A percentile compares a stretch with the other conserved stretches of the same genome.
Evolutionary conservation across 2,329 filamentous ascomycete genomes (phyloP).

Genomic region (Pseudogymnoascus sp.): DNA sequence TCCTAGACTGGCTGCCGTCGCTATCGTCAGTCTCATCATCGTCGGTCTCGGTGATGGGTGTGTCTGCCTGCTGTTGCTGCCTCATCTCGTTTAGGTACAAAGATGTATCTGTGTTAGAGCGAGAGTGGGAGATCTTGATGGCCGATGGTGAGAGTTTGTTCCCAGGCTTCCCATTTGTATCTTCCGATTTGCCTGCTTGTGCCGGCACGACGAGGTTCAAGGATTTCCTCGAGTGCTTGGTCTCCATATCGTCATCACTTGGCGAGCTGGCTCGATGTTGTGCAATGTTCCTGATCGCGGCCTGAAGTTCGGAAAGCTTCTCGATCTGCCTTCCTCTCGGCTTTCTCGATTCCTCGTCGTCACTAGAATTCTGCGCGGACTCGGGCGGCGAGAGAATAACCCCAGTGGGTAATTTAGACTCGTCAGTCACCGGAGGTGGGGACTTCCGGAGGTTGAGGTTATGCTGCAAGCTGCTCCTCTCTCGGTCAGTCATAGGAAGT

Average conservation of each 20-base stretch:
- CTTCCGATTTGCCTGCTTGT: constrained; percentile 27
- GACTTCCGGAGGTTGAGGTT: constrained; percentile 68
- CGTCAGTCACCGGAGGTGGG: constrained; percentile 70
- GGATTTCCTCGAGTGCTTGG: constrained; percentile 20
- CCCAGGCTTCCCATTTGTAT: constrained; percentile 14
- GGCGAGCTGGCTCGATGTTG: constrained; percentile 54
- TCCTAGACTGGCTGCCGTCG: constrained; percentile 52
- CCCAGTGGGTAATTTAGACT: constrained; percentile 65
- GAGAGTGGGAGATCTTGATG: constrained; percentile 24
- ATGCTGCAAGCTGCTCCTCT: constrained; percentile 23
- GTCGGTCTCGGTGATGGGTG: constrained; percentile 42
- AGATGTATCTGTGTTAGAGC: constrained; percentile 38
- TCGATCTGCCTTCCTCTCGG: constrained; percentile 22
- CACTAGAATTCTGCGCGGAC: constrained; percentile 70
- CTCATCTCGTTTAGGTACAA: constrained; percentile 30
- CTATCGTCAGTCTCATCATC: constrained; percentile 50
- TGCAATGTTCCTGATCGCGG: constrained; percentile 74
- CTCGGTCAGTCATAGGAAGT: constrained; percentile 22
- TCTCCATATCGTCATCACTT: constrained; percentile 20
- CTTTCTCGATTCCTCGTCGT: constrained; percentile 60
- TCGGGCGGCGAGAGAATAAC: constrained; percentile 89
- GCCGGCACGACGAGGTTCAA: constrained; percentile 29
- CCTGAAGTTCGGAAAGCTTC: constrained; percentile 55
- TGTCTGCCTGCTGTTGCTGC: constrained; percentile 15
- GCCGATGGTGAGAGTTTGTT: constrained; percentile 10